Conservation (phyloP, 116 monocot genomes). For the Iris pallida region DNA sequence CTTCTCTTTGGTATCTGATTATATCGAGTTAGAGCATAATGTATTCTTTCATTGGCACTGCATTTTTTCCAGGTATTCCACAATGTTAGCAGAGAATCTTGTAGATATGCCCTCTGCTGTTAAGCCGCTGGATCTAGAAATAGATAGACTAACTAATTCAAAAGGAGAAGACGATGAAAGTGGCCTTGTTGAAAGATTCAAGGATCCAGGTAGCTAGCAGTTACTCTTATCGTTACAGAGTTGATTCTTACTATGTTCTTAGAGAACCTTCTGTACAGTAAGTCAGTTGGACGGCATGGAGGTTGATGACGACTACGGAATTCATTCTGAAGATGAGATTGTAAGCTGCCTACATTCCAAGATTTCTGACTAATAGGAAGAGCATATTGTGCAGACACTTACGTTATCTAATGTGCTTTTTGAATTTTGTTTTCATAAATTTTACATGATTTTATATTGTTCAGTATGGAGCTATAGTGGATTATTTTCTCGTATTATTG, state of each 20-base stretch:
- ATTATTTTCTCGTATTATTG: no score
- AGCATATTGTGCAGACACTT: no score
- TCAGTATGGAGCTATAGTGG: no score
- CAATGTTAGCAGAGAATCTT: constrained; percentile 98
- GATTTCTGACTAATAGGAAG: not conserved
- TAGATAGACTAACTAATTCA: constrained; percentile 18
- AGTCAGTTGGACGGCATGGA: constrained; percentile 32
- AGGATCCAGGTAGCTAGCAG: constrained; percentile 25
- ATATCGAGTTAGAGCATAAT: not conserved
- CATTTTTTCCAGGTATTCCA: constrained; percentile 61
- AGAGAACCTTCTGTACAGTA: constrained; percentile 27
- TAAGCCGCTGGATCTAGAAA: constrained; percentile 13
- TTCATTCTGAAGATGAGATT: constrained; percentile 61
- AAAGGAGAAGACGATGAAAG: constrained; percentile 20
- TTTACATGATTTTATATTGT: no score
- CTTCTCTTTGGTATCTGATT: constrained; percentile 7
- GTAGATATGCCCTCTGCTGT: constrained; percentile 37
- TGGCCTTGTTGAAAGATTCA: not conserved
- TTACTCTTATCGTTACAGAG: not conserved
- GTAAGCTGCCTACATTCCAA: constrained; percentile 30
- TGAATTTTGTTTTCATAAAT: no score
- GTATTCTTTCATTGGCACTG: not conserved
- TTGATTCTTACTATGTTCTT: constrained; percentile 1
- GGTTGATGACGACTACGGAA: constrained; percentile 51
- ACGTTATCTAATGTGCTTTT: no score